Conservation (phyloP, 2,329 filamentous ascomycete species). For the Xylaria sp. region DNA sequence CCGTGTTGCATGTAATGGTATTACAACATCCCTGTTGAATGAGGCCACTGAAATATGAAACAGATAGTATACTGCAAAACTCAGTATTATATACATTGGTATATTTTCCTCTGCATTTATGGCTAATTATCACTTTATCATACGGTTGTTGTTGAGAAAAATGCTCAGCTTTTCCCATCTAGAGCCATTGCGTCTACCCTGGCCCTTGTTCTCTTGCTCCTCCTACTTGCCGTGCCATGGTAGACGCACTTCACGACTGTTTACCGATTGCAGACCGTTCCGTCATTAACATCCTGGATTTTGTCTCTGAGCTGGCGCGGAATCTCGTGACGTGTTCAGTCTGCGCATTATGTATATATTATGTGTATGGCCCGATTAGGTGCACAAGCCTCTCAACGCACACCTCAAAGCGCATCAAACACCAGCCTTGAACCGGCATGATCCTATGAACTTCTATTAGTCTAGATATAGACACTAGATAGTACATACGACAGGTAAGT, state of each 20-base stretch:
- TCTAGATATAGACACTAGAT: no score
- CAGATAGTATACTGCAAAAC: neutral
- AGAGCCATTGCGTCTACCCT: neutral
- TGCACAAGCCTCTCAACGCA: neutral
- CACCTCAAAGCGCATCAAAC: no score
- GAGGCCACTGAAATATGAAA: neutral
- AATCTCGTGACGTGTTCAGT: constrained; percentile 23
- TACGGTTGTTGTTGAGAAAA: neutral
- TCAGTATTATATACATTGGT: neutral
- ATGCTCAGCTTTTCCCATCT: no score
- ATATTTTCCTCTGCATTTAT: neutral
- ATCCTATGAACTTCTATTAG: no score
- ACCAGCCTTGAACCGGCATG: constrained; percentile 8
- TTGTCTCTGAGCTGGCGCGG: neutral
- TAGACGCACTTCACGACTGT: constrained; percentile 8
- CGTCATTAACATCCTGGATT: neutral
- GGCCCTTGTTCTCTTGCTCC: neutral
- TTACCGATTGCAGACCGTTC: constrained; percentile 24
- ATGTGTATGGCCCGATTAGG: constrained; percentile 10
- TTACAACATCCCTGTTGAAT: neutral
- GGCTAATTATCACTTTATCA: neutral
- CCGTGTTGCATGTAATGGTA: neutral
- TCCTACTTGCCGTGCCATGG: neutral
- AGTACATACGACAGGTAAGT: no score
- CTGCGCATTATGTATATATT: constrained; percentile 16